phyloP scores from a whole-genome alignment of 495 filamentous ascomycete species.

The Penicillium turbatum region DNA sequence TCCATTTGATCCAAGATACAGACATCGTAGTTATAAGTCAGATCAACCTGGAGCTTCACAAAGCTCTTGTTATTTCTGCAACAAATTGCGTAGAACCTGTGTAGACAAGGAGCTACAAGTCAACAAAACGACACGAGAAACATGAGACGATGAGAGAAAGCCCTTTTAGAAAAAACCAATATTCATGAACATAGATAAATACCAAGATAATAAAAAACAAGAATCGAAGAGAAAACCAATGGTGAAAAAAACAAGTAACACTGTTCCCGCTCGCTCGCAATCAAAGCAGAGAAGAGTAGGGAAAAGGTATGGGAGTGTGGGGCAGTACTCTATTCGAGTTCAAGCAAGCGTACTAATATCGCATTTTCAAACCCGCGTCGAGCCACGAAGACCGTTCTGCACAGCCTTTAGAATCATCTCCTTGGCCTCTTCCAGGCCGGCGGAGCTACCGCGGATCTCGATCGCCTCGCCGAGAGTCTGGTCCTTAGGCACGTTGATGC shows the following conservation, averaged over 20 bases:
- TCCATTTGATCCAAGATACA: too few species aligned
- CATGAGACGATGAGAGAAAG: conserved; percentile 2
- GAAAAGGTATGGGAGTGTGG: not conserved
- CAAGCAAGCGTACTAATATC: too few species aligned
- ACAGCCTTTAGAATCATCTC: conserved; percentile 84
- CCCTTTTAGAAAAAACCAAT: conserved; percentile 12
- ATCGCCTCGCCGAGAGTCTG: conserved; percentile 77
- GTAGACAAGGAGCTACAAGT: not conserved
- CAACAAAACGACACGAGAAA: not conserved
- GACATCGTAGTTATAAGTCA: too few species aligned
- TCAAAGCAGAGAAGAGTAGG: not conserved
- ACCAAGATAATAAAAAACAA: conserved; percentile 5
- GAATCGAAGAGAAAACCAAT: not conserved
- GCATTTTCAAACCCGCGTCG: conserved; percentile 15
- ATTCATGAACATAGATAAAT: conserved; percentile 4
- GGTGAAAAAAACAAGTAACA: not conserved
- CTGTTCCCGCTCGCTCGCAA: conserved; percentile 10
- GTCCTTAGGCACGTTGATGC: conserved; percentile 84
- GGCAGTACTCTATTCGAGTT: not conserved
- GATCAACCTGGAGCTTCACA: too few species aligned
- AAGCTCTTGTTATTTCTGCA: too few species aligned
- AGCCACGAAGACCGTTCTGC: conserved; percentile 35
- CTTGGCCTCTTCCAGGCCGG: conserved; percentile 81
- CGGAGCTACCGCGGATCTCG: conserved; percentile 72
- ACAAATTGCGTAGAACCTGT: too few species aligned